Conservation (phyloP, 495 filamentous ascomycete genomes). For the Talaromyces thailandensis region DNA sequence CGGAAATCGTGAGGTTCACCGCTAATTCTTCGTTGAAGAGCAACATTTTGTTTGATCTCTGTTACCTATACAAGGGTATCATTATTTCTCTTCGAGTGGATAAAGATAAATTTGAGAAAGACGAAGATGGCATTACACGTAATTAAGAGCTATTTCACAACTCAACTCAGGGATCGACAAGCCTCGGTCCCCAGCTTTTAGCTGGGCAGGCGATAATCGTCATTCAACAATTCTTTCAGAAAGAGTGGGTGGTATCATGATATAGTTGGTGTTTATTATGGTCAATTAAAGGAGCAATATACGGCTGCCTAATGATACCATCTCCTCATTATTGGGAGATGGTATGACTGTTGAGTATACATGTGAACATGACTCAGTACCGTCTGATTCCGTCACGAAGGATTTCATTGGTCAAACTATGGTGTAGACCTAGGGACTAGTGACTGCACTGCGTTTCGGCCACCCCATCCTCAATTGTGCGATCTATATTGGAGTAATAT, state of each 20-base stretch:
- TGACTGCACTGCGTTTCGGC: background rate
- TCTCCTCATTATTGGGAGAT: background rate
- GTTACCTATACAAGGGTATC: background rate
- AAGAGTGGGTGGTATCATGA: background rate
- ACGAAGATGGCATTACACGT: background rate
- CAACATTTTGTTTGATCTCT: background rate
- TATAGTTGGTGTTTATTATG: background rate
- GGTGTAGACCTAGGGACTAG: background rate
- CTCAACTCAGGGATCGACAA: background rate
- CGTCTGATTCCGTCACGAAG: background rate
- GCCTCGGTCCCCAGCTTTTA: background rate
- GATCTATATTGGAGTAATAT: background rate
- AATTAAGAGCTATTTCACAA: background rate
- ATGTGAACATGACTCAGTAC: background rate
- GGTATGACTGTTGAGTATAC: background rate
- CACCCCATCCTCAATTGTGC: background rate
- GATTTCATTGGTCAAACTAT: background rate
- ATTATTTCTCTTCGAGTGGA: background rate
- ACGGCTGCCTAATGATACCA: background rate
- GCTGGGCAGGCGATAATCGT: background rate
- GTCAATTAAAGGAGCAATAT: background rate
- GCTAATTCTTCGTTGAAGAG: slow-evolving; percentile 3
- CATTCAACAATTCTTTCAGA: background rate
- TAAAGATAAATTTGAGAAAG: background rate
- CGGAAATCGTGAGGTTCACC: background rate